Conservation (phyloP, 257 asterid species). For the Cynanchum wilfordii region DNA sequence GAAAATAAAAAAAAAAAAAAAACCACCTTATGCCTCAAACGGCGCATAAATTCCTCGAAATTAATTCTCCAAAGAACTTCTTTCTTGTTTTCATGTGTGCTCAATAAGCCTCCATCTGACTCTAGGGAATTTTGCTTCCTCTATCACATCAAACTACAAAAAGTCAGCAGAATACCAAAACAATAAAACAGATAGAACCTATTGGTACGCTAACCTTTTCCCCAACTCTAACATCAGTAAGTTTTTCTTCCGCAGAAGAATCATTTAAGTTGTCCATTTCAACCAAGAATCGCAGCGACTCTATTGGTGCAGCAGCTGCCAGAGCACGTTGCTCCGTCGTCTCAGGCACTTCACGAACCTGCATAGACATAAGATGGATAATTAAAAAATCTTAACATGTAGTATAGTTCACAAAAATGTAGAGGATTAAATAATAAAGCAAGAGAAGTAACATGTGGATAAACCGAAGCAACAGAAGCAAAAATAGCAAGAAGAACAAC, state of each 20-base stretch:
- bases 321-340: constrained; percentile 65
- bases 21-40: constrained; percentile 65
- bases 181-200: constrained; percentile 13
- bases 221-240: constrained; percentile 26
- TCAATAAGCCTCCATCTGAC: constrained; percentile 41
- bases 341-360: constrained; percentile 30
- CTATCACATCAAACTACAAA: constrained; percentile 30
- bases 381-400: neutral
- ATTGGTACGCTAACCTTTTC: constrained; percentile 53
- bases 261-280: constrained; percentile 39
- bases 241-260: constrained; percentile 32
- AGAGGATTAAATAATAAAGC: neutral
- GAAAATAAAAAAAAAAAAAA: neutral
- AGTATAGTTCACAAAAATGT: neutral
- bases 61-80: constrained; percentile 93
- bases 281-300: constrained; percentile 63
- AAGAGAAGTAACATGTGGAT: neutral
- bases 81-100: constrained; percentile 35
- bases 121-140: constrained; percentile 50
- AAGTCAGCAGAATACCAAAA: constrained; percentile 21
- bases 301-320: constrained; percentile 77
- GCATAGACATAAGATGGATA: constrained; percentile 15
- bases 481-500: neutral
- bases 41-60: constrained; percentile 66
- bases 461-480: neutral